Percentiles rank a stretch among this genome's conserved stretches.
phyloP scores from a whole-genome alignment of 2,329 filamentous ascomycete species.

The Claviceps citrina region DNA sequence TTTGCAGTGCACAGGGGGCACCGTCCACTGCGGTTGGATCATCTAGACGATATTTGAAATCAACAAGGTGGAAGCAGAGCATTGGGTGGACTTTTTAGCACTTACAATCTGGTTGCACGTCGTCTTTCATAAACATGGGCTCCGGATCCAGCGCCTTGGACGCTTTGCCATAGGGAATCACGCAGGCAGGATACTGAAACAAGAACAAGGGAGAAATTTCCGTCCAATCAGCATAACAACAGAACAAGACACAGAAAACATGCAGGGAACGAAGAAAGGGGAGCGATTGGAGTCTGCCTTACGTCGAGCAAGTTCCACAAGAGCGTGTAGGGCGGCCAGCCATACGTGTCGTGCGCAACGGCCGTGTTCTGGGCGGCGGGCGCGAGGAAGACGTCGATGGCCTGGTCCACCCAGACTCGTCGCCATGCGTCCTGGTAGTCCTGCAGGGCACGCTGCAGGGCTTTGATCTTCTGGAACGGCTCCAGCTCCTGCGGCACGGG shows the following conservation, averaged over 20 bases:
- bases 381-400: constrained; percentile 35
- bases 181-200: constrained; percentile 32
- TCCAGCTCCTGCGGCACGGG: constrained; percentile 8
- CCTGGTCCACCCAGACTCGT: constrained; percentile 23
- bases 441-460: constrained; percentile 10
- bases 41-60: too few species aligned
- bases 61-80: too few species aligned
- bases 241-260: not conserved
- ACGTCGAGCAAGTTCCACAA: constrained; percentile 38
- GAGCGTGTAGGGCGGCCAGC: constrained; percentile 29
- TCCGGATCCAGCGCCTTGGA: constrained; percentile 4
- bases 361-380: constrained; percentile 34
- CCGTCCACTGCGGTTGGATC: constrained; percentile 24
- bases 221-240: too few species aligned
- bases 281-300: not conserved
- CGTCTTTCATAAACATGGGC: constrained; percentile 2
- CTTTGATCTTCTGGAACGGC: constrained; percentile 20
- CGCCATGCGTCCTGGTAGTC: constrained; percentile 25
- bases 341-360: constrained; percentile 34
- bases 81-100: too few species aligned
- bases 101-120: constrained; percentile 1
- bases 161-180: constrained; percentile 29
- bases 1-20: constrained; percentile 29
- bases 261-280: not conserved
- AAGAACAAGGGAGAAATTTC: too few species aligned